These are phyloP conservation scores for Metarhizium humberi DNA, from an alignment of 2,329 filamentous ascomycete genomes.

Conservation along the genomic window DNA sequence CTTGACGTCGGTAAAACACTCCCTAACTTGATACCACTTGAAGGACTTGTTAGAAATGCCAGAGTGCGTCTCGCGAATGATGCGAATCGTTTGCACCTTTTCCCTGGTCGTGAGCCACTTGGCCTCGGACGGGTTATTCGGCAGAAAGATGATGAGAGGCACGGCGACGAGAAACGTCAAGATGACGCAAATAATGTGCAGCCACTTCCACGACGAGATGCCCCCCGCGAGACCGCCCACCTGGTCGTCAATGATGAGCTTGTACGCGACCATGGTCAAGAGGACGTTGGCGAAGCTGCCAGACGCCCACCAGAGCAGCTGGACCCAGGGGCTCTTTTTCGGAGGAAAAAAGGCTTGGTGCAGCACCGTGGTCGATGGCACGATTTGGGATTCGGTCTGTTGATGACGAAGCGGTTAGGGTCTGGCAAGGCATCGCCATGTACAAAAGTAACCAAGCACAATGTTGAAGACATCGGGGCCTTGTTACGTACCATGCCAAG, in stretches of 20 bases:
- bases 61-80: slow-evolving; percentile 12
- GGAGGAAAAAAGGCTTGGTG: slow-evolving; percentile 20
- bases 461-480: no score
- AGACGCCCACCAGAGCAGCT: slow-evolving; percentile 19
- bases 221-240: slow-evolving; percentile 8
- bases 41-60: slow-evolving; percentile 14
- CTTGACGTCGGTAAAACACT: slow-evolving; percentile 12
- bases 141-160: slow-evolving; percentile 11
- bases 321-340: slow-evolving; percentile 18
- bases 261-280: slow-evolving; percentile 19
- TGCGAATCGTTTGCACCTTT: slow-evolving; percentile 13
- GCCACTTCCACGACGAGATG: slow-evolving; percentile 30
- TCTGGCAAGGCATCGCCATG: neutral
- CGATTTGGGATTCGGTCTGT: slow-evolving; percentile 18
- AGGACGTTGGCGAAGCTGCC: slow-evolving; percentile 18
- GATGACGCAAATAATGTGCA: slow-evolving; percentile 44
- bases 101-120: slow-evolving; percentile 12
- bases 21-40: slow-evolving; percentile 15
- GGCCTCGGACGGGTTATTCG: slow-evolving; percentile 12
- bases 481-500: slow-evolving; percentile 13
- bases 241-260: slow-evolving; percentile 14
- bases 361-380: slow-evolving; percentile 17
- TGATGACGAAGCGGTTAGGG: neutral
- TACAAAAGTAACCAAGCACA: no score
- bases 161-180: slow-evolving; percentile 34